Percentiles rank a stretch among this genome's conserved stretches.
Conservation (phyloP, 164 flowering plant species). For the Akebia trifoliata region DNA sequence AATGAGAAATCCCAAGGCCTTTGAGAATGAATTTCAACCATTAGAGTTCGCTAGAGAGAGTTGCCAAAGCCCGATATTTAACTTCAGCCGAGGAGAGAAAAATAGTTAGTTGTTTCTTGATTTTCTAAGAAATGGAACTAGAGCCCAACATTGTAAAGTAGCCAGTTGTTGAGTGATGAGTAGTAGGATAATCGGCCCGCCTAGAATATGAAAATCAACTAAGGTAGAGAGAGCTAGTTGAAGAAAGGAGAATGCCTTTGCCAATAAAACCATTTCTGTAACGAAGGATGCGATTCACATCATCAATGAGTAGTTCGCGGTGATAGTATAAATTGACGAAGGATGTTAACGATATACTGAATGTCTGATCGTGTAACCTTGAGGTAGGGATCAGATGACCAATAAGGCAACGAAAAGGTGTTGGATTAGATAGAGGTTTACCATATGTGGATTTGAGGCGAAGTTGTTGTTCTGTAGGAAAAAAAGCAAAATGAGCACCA, state of each 20-base stretch:
- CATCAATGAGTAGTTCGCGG: neutral
- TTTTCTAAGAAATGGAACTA: conserved; percentile 5
- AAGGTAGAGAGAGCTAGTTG: neutral
- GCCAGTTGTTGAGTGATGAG: neutral
- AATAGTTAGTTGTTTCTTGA: neutral
- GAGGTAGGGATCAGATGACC: neutral
- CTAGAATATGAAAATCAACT: neutral
- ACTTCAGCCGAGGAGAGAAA: neutral
- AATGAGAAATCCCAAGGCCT: too few species aligned
- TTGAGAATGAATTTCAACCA: too few species aligned
- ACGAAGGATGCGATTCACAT: neutral
- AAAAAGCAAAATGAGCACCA: neutral
- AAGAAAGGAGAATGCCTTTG: neutral
- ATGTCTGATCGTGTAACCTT: neutral
- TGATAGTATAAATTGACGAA: neutral
- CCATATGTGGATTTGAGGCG: neutral
- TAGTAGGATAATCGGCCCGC: neutral
- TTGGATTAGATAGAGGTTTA: neutral
- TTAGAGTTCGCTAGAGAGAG: too few species aligned
- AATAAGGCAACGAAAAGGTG: neutral
- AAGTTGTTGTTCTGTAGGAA: neutral
- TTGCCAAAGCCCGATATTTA: too few species aligned
- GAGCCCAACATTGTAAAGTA: neutral
- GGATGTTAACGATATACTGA: neutral
- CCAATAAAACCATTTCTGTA: neutral